Evolutionary conservation across 2,329 filamentous ascomycete genomes (phyloP).

Genomic region (Fusarium palustre): DNA sequence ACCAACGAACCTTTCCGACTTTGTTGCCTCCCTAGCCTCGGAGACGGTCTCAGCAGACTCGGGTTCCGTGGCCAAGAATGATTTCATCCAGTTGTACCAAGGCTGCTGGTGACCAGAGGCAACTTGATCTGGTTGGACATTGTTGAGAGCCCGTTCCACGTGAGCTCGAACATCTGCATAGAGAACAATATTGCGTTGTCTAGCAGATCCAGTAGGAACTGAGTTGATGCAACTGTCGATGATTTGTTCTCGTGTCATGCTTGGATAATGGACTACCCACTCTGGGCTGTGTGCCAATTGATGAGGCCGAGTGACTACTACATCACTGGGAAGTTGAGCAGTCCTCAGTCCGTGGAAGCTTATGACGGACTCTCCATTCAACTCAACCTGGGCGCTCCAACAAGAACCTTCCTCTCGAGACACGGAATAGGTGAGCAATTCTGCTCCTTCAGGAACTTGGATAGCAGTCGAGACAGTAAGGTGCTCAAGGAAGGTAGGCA

Average conservation of each 20-base stretch:
- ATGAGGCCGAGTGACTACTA: background rate
- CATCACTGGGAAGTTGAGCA: constrained; percentile 6
- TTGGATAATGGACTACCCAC: constrained; percentile 5
- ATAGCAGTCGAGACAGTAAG: constrained; percentile 3
- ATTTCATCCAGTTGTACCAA: constrained; percentile 13
- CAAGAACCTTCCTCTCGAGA: background rate
- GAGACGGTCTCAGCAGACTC: background rate
- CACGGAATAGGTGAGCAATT: background rate
- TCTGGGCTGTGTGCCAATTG: constrained; percentile 3
- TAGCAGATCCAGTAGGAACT: background rate
- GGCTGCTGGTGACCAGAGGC: background rate
- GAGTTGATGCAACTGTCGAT: background rate
- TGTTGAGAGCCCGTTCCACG: background rate
- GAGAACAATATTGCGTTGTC: background rate
- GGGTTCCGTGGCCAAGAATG: background rate
- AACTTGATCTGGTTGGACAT: background rate
- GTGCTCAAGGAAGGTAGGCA: constrained; percentile 10
- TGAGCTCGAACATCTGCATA: background rate
- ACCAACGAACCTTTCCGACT: constrained; percentile 3
- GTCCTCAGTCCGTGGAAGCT: constrained; percentile 2
- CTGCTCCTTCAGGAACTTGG: background rate
- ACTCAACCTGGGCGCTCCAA: constrained; percentile 1
- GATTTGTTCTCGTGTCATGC: background rate
- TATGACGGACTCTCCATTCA: background rate
- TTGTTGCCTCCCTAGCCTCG: constrained; percentile 3